These are phyloP conservation scores for Ganoderma lucidum DNA, from an alignment of 1,284 basidiomycete genomes.

Conservation along the genomic window DNA sequence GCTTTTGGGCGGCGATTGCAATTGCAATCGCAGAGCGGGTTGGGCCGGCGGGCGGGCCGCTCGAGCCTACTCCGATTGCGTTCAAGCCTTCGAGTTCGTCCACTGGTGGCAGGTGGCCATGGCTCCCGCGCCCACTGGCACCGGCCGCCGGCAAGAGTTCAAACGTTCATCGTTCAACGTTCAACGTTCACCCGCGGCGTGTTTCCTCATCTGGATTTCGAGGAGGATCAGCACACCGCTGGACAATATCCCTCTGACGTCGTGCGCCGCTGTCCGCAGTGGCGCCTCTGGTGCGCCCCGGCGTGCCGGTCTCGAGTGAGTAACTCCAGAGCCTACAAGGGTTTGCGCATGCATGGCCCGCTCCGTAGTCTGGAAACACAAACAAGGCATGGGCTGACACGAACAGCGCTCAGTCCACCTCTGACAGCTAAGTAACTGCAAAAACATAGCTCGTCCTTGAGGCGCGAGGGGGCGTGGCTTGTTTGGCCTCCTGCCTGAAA, in stretches of 20 bases:
- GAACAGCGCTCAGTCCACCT: neutral
- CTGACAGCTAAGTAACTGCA: too few species aligned
- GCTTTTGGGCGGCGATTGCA: neutral
- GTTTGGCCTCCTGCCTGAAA: too few species aligned
- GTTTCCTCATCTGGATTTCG: neutral
- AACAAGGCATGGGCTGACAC: neutral
- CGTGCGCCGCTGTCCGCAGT: neutral
- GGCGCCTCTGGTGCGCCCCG: neutral
- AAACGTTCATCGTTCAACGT: neutral
- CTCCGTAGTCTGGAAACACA: neutral
- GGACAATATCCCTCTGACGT: neutral
- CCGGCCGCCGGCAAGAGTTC: neutral
- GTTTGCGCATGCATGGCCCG: neutral
- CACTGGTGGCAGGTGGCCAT: too few species aligned
- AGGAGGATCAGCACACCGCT: neutral
- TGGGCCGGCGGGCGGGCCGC: neutral
- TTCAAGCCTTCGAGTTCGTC: neutral
- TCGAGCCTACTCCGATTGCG: neutral
- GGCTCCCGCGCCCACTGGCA: neutral
- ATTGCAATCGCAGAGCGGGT: neutral
- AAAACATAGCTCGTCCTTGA: too few species aligned
- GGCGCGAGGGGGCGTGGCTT: too few species aligned
- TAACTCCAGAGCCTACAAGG: neutral
- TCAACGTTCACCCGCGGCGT: neutral
- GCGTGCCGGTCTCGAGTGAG: neutral